A percentile compares a stretch with the other conserved stretches of the same genome.
These are phyloP conservation scores for Drosera spatulata DNA, from an alignment of 179 eudicot species.

Conservation along the genomic window DNA sequence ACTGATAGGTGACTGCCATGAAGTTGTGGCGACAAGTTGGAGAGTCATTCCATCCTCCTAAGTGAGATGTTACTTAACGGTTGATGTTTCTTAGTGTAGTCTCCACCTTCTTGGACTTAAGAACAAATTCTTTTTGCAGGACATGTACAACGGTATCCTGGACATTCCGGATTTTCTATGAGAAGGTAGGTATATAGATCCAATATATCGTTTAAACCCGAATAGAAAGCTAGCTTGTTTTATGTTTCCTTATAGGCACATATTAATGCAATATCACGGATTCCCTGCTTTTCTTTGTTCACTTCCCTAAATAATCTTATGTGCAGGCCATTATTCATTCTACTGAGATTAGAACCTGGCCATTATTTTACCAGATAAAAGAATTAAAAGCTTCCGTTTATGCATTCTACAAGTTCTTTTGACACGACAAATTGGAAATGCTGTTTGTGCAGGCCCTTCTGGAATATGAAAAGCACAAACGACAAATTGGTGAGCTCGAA, in stretches of 20 bases:
- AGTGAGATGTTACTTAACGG: conserved; percentile 32
- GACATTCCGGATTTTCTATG: conserved; percentile 90
- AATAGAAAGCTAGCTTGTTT: not conserved
- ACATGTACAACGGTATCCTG: conserved; percentile 94
- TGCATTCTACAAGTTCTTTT: too few species aligned
- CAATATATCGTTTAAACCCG: too few species aligned
- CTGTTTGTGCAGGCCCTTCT: conserved; percentile 44
- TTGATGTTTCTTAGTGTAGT: not conserved
- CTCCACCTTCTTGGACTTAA: not conserved
- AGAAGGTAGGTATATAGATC: conserved; percentile 42
- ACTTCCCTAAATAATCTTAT: too few species aligned
- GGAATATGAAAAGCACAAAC: conserved; percentile 59
- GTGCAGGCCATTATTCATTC: too few species aligned
- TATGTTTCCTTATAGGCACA: not conserved
- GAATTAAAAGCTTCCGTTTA: too few species aligned
- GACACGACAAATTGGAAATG: not conserved
- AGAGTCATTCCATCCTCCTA: conserved; percentile 91
- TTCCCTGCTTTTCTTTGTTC: too few species aligned
- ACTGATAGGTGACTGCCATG: conserved; percentile 57
- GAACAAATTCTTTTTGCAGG: conserved; percentile 25
- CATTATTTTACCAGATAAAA: too few species aligned
- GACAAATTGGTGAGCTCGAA: conserved; percentile 49
- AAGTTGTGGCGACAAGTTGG: conserved; percentile 97
- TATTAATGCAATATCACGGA: too few species aligned
- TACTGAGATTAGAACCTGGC: too few species aligned